phyloP scores from a whole-genome alignment of 2,329 filamentous ascomycete genomes.

The Fusarium albidum region DNA sequence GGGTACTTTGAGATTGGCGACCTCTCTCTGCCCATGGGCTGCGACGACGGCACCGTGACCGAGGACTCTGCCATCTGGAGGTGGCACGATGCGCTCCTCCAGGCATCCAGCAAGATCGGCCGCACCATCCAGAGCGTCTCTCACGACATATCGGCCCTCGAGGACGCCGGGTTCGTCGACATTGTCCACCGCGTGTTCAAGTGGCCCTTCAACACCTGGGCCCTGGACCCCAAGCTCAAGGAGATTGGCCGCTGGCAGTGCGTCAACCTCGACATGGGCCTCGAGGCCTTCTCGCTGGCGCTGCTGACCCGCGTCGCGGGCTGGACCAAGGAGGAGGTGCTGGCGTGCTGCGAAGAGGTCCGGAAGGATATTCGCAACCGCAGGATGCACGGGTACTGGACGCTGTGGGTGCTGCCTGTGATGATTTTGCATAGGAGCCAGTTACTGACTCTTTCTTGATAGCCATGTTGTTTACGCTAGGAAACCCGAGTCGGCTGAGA shows the following conservation, averaged over 20 bases:
- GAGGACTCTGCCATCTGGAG: constrained; percentile 28
- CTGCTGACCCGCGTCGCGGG: constrained; percentile 37
- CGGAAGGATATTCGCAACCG: constrained; percentile 38
- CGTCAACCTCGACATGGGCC: constrained; percentile 35
- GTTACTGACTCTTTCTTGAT: background rate
- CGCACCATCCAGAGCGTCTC: constrained; percentile 37
- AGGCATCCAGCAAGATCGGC: constrained; percentile 40
- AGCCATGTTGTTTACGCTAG: constrained; percentile 24
- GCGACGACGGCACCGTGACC: constrained; percentile 33
- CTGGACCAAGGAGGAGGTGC: constrained; percentile 39
- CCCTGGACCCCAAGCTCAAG: constrained; percentile 56
- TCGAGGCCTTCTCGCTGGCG: constrained; percentile 41
- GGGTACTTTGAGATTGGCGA: constrained; percentile 38
- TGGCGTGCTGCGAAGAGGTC: constrained; percentile 34
- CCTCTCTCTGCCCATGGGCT: constrained; percentile 21
- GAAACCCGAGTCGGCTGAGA: background rate
- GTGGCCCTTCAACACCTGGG: constrained; percentile 58
- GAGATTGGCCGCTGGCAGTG: constrained; percentile 49
- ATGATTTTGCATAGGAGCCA: rapidly evolving
- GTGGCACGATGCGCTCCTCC: constrained; percentile 38
- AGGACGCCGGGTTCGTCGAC: constrained; percentile 60
- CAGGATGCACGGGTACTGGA: constrained; percentile 41
- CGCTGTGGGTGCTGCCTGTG: constrained; percentile 23
- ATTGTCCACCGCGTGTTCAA: constrained; percentile 55
- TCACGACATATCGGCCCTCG: constrained; percentile 44